Evolutionary conservation across 176 grass and related monocot species (phyloP).

Genomic region (Oryza nivara): DNA sequence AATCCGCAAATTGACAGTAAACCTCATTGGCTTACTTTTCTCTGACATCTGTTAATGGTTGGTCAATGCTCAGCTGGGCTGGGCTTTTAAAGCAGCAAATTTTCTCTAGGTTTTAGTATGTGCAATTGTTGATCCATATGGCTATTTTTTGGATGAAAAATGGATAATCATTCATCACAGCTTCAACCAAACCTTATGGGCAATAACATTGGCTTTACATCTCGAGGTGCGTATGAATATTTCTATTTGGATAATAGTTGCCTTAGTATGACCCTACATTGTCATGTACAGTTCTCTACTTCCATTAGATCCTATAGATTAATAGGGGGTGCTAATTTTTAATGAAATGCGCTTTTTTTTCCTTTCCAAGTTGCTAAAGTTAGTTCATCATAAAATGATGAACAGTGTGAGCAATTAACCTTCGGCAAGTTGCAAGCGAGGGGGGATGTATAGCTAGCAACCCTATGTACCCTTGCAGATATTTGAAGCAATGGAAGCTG

Average conservation of each 20-base stretch:
- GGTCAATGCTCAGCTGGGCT: neutral
- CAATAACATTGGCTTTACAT: slow-evolving; percentile 5
- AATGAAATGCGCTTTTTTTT: neutral
- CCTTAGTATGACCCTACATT: neutral
- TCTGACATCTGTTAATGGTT: neutral
- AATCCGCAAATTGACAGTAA: slow-evolving; percentile 7
- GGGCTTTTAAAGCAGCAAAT: slow-evolving; percentile 4
- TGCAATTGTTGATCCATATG: neutral
- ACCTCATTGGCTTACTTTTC: neutral
- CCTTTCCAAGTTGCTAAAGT: neutral
- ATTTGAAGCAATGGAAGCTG: neutral
- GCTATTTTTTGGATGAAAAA: neutral
- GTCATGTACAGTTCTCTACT: neutral
- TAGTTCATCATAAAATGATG: neutral
- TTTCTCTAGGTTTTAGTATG: neutral
- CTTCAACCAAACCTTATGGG: neutral
- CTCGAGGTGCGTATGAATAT: neutral
- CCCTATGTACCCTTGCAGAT: neutral
- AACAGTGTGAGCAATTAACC: slow-evolving; percentile 16
- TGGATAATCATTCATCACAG: neutral
- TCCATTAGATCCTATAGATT: neutral
- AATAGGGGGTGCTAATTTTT: neutral
- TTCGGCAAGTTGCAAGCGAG: slow-evolving; percentile 35
- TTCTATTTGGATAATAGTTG: neutral
- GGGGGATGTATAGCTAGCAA: neutral